phyloP scores from a whole-genome alignment of 202 grass and related monocot species.

The Brachypodium distachyon region DNA sequence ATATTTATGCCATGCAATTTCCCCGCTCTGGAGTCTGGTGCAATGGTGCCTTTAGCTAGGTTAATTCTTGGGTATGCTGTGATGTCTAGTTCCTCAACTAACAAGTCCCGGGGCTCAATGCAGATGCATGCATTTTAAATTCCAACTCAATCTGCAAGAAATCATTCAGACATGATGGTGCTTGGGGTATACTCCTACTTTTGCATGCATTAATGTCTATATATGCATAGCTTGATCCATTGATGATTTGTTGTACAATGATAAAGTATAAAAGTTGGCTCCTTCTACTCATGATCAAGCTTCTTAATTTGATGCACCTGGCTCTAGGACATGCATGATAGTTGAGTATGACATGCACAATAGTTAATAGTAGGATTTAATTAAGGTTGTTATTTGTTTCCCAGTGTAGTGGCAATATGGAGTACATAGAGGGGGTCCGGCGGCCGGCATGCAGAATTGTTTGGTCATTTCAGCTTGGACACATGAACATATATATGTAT shows the following conservation, averaged over 20 bases:
- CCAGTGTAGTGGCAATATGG: neutral
- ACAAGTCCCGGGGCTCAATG: conserved; percentile 35
- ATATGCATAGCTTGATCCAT: neutral
- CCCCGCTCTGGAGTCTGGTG: no score
- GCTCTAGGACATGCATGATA: neutral
- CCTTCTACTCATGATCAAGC: neutral
- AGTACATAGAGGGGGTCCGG: neutral
- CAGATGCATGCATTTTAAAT: conserved; percentile 13
- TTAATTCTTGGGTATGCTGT: conserved; percentile 17
- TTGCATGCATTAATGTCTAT: neutral
- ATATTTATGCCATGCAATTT: no score
- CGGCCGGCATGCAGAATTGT: no score
- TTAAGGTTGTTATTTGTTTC: neutral
- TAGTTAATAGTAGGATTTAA: no score
- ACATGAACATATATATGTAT: no score
- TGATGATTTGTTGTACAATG: conserved; percentile 15
- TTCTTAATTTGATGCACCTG: neutral
- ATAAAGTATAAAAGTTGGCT: neutral
- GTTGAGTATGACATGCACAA: neutral
- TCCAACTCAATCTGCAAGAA: conserved; percentile 5
- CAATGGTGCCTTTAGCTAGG: conserved; percentile 5
- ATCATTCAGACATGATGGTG: conserved; percentile 42
- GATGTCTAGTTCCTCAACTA: conserved; percentile 16
- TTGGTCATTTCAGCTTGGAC: no score
- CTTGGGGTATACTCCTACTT: conserved; percentile 1